Base-by-base conservation (phyloP, 129 eudicot genomes). In the Ambrosia trifida region DNA sequence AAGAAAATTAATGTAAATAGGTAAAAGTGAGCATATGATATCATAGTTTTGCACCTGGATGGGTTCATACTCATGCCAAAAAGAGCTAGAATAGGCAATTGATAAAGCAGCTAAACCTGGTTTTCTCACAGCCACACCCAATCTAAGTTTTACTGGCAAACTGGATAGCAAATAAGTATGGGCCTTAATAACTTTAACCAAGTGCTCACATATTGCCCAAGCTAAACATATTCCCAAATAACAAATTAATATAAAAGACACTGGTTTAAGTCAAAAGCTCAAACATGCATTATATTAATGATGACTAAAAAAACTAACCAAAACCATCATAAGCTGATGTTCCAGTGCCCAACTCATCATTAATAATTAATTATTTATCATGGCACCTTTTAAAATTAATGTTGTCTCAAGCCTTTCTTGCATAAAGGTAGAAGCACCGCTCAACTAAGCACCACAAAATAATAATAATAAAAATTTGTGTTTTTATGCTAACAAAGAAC, bases 331-430 rank as follows among this genome's bases (percentile, higher is more conserved):
- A 94, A 64, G 99, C 90, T 16, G 99, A 94, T 28, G 99, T 94
- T 74, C 99, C 99, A 74, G 97, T 97, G 32, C 99, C 99, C 76
- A 94, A 60, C 76, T 94, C 99, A 60, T 94, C 99, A 74, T 90
- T 90, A 35, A 94, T 87, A 31, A 94, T 87, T 75, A 94, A 70
- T 2, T 97, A 94, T 81, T 87, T 94, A 31, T 87, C 83, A 96
- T 87, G 63, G 99, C 99, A 59, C 99, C 99, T 83, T 90, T 94
- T 85, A 94, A 84, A 63, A 94, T 94, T 46, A 97, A 87, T 30
- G 99, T 96, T 45, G 99, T 94, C 84, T 94, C 99, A 3, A 94
- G 94, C 99, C 90, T 94, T 80, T 94, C 99, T 94, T 94, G 99
- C 99, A 94, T 94, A 78, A 94, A 94, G 33, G 99, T 94, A 54